Evolutionary conservation across 441 rosid genomes (phyloP), one percentile per base, ranked within the genome.

Genomic region (Pelargonium citronellum): DNA sequence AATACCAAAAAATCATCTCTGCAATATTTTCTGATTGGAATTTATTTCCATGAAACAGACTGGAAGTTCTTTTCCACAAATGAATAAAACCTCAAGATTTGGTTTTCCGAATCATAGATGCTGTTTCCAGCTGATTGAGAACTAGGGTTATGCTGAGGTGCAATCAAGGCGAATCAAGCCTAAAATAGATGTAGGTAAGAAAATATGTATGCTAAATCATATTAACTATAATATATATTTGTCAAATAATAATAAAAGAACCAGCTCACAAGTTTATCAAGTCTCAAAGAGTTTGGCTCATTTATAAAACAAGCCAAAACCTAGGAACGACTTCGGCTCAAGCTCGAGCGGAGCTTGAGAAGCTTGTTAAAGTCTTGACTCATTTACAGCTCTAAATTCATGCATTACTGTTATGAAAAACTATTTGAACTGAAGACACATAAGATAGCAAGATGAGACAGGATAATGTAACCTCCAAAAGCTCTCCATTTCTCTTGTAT

Each of bases 401-500:
- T 53, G 60, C 12, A 67, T 41, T 49, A 73, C 60, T 70, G 67
- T 68, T 30, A 66, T 20, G 20, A 68, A 58, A 53, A 66, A 61
- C 70, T 66, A 67, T 57, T 78, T 69, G 64, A 67, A 74, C 58
- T 53, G 64, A 49, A 71, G 57, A 73, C 53, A 67, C 2, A 67
- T 73, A 6, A 71, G 67, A 12, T 55, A 51, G 60, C 68, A 70
- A 64, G 10, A 34, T n/a, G 5, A 71, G 62, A 60, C 77, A 62
- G 65, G 69, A 71, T 1, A 72, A 64, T 46, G 44, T 72, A 75
- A 90, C 99, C 96, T 94, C 96, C 72, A 94, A 79, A 73, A 94
- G 95, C 82, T 91, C 96, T 73, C 99, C 99, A 37, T 83, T 87
- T 79, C 86, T 87, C 87, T 86, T 90, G 55, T 81, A 87, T 75